phyloP scores from a whole-genome alignment of 495 filamentous ascomycete genomes.

The Daldinia concentrica region DNA sequence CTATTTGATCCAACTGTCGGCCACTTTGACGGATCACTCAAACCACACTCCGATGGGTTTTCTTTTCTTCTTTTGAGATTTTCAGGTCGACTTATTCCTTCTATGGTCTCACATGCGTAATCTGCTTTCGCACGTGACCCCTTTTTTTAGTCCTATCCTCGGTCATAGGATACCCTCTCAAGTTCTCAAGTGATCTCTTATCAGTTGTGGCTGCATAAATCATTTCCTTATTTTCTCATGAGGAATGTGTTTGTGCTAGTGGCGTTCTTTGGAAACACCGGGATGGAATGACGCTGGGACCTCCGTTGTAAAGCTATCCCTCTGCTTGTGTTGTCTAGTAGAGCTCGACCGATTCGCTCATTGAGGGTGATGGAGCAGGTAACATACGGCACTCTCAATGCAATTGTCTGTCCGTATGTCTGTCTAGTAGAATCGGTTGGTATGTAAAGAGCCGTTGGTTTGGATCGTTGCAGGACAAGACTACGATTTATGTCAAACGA shows the following conservation, averaged over 20 bases:
- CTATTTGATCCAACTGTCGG: slow-evolving; percentile 24
- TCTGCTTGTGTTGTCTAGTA: slow-evolving; percentile 9
- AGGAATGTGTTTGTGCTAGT: background rate
- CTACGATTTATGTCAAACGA: slow-evolving; percentile 21
- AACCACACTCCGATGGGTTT: slow-evolving; percentile 4
- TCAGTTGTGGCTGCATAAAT: slow-evolving; percentile 3
- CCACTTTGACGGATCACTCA: slow-evolving; percentile 12
- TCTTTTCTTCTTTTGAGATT: background rate
- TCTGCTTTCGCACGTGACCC: slow-evolving; percentile 24
- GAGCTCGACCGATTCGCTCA: background rate
- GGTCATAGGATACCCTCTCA: background rate
- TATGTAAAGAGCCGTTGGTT: slow-evolving; percentile 13
- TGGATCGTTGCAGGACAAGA: slow-evolving; percentile 7
- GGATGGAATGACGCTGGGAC: background rate
- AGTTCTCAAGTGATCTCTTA: slow-evolving; percentile 1
- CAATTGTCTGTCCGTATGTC: background rate
- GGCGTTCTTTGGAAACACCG: background rate
- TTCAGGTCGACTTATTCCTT: slow-evolving; percentile 15
- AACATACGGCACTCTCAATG: background rate
- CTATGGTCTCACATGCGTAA: slow-evolving; percentile 9
- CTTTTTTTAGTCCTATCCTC: background rate
- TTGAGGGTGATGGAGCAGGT: background rate
- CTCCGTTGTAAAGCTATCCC: background rate
- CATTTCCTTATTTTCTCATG: slow-evolving; percentile 8
- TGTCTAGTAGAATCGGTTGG: background rate